Evolutionary conservation across 495 filamentous ascomycete genomes (phyloP).

Genomic region (Lasiosphaeria hispida): DNA sequence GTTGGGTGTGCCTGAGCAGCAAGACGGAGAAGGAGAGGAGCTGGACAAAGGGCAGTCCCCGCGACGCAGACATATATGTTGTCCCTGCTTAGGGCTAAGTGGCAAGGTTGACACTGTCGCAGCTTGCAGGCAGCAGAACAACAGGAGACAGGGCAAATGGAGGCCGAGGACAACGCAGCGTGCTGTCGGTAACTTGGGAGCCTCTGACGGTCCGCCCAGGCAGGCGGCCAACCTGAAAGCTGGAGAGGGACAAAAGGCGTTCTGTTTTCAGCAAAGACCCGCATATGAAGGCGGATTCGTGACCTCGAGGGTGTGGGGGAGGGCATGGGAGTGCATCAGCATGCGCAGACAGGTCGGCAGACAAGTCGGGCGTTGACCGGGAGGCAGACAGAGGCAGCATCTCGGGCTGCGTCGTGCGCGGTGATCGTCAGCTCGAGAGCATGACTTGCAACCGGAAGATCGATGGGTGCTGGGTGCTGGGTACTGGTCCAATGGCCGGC

Average conservation of each 20-base stretch:
- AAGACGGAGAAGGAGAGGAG: conserved; percentile 2
- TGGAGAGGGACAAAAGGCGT: conserved; percentile 13
- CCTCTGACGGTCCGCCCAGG: conserved; percentile 7
- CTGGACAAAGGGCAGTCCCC: conserved; percentile 17
- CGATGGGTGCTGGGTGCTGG: background rate
- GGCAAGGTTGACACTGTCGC: conserved; percentile 30
- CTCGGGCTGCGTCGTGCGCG: background rate
- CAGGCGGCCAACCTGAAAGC: conserved; percentile 18
- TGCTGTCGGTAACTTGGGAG: background rate
- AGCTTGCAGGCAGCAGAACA: conserved; percentile 12
- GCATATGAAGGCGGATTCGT: conserved; percentile 29
- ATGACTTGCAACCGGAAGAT: conserved; percentile 6
- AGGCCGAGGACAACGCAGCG: conserved; percentile 16
- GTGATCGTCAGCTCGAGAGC: conserved; percentile 6
- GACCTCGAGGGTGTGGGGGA: conserved; percentile 19
- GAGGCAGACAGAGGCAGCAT: background rate
- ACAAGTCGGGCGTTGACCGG: conserved; percentile 26
- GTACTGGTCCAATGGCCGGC: conserved; percentile 10
- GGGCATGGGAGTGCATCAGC: conserved; percentile 6
- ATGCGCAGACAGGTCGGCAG: conserved; percentile 19
- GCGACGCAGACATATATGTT: conserved; percentile 33
- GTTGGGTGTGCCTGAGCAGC: conserved; percentile 9
- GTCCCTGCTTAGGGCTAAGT: conserved; percentile 19
- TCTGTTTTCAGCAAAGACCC: conserved; percentile 20
- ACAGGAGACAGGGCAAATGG: conserved; percentile 11